Base-by-base conservation (phyloP, 345 rosid genomes). In the Pseudoturritis turrita region DNA sequence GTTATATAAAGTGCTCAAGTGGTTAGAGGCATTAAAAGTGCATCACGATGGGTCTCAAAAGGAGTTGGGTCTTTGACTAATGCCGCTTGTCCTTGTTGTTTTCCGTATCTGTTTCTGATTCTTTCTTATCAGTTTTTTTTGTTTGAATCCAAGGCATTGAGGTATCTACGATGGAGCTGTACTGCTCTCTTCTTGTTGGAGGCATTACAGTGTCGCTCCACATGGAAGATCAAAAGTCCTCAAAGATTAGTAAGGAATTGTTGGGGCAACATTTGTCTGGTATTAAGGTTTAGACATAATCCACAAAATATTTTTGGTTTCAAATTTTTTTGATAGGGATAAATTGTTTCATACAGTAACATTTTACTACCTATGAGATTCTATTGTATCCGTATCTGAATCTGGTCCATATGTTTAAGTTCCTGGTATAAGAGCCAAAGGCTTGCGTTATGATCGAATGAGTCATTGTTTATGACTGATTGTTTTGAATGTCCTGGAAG, bases 181-280 rank as follows among this genome's bases (percentile, higher is more conserved):
- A 31, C 83, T 93, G 49, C 84, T 93, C 56, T 88, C 87, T 76
- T 90, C 97, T 39, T 90, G 97, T 69, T 93, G 98, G 98, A 90
- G 85, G 84, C 90, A 90, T 71, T 93, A 83, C 62, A 64, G 91
- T 69, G 47, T 72, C 72, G 44, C 77, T 90, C 78, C 89, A 81
- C 80, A 70, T 93, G 79, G 98, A 92, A 79, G 96, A 88, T 81
- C 82, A 43, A 41, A 86, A 80, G 40, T 83, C 85, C 73, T 70
- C 78, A 61, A 79, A 78, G 87, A 72, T 39, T 68, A 82, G 81
- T 75, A 85, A 80, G 73, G 96, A 87, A 69, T 73, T 83, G 78
- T 69, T 93, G 79, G 86, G 87, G 64, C 89, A 85, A 76, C 90
- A 86, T 76, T 50, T 90, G 63, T 85, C 91, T 29, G 97, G 96